Conservation (phyloP, 2,329 filamentous ascomycete species). For the Colletotrichum tabaci region DNA sequence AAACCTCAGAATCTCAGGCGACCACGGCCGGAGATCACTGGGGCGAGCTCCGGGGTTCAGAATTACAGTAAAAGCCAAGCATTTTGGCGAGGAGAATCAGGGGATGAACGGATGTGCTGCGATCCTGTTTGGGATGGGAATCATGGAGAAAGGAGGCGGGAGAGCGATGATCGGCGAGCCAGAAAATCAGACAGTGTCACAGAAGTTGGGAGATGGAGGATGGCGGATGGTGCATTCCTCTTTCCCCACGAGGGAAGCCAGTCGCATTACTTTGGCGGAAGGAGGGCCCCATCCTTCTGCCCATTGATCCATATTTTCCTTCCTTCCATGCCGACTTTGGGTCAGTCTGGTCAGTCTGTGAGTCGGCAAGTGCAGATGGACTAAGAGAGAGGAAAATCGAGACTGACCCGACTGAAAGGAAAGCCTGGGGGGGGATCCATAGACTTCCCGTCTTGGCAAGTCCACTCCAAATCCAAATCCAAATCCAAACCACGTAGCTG, state of each 20-base stretch:
- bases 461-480: neutral
- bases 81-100: constrained; percentile 37
- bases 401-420: constrained; percentile 25
- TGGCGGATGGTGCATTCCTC: neutral
- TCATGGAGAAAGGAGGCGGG: constrained; percentile 35
- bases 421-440: constrained; percentile 9
- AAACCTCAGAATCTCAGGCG: neutral
- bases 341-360: neutral
- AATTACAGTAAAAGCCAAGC: constrained; percentile 31
- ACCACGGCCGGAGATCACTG: constrained; percentile 16
- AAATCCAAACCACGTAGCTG: constrained; percentile 18
- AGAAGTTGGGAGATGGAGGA: neutral
- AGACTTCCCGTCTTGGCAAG: constrained; percentile 35
- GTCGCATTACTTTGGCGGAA: constrained; percentile 1
- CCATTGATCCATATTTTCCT: neutral
- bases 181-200: constrained; percentile 34
- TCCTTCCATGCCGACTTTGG: constrained; percentile 1
- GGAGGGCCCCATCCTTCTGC: constrained; percentile 1
- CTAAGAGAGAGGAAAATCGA: too few species aligned
- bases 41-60: constrained; percentile 20
- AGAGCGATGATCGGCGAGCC: constrained; percentile 34
- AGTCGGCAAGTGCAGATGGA: neutral
- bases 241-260: constrained; percentile 5
- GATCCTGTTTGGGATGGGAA: constrained; percentile 37
- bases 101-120: constrained; percentile 37